phyloP scores from a whole-genome alignment of 2,329 filamentous ascomycete genomes.

The Knoxdaviesia proteae region DNA sequence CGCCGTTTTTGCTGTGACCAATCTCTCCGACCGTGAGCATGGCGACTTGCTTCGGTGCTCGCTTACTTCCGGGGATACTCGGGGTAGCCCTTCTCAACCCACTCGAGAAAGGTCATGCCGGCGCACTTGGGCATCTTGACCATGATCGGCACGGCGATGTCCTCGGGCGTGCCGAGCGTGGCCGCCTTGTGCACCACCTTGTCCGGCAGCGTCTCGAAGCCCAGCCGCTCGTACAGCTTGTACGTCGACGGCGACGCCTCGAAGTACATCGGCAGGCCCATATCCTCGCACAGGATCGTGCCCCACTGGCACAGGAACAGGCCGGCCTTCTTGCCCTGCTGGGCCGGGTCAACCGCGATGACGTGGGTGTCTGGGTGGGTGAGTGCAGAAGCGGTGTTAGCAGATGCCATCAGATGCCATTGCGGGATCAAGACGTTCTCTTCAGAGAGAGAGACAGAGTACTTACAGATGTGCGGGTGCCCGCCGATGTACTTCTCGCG shows the following conservation, averaged over 20 bases:
- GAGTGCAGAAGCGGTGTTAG: not conserved
- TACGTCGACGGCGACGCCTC: slow-evolving; percentile 21
- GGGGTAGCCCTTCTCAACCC: slow-evolving; percentile 8
- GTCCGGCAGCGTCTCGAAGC: slow-evolving; percentile 19
- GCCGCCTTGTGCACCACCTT: slow-evolving; percentile 17
- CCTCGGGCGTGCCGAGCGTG: slow-evolving; percentile 13
- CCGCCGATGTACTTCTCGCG: slow-evolving; percentile 19
- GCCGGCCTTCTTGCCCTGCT: slow-evolving; percentile 21
- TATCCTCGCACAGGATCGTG: slow-evolving; percentile 14
- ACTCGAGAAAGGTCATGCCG: slow-evolving; percentile 15
- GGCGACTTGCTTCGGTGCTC: not conserved
- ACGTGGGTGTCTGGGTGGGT: slow-evolving; percentile 13
- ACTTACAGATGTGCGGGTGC: slow-evolving; percentile 20
- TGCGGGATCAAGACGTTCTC: not conserved
- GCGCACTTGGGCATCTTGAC: slow-evolving; percentile 17
- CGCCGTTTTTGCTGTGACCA: no score
- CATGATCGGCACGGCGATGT: slow-evolving; percentile 20
- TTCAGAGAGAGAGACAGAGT: slow-evolving; percentile 7
- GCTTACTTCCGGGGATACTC: slow-evolving; percentile 5
- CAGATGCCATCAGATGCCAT: not conserved
- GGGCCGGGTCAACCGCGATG: slow-evolving; percentile 20
- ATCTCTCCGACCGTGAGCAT: no score
- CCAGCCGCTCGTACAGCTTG: slow-evolving; percentile 22
- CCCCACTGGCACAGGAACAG: slow-evolving; percentile 20
- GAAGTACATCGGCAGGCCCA: slow-evolving; percentile 21